Base-by-base conservation (phyloP, 495 filamentous ascomycete genomes). In the Recurvomyces mirabilis region DNA sequence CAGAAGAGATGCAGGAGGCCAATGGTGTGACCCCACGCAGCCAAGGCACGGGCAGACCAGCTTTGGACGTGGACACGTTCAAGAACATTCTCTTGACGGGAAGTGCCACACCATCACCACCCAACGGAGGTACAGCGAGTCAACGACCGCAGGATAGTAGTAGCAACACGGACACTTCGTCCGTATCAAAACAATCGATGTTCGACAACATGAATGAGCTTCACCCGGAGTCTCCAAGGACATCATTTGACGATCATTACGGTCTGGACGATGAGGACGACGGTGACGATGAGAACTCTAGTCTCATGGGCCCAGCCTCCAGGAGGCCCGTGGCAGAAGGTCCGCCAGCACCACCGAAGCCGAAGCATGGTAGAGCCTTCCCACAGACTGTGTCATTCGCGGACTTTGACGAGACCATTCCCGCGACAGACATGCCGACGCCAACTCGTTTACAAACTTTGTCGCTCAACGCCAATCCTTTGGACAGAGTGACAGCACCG, bases 161-260 rank as follows among this genome's bases (percentile, higher is more conserved):
- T 30, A 59, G 56, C 41, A 64, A 55, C 34, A 64, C 61, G 28
- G 61, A 64, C 40, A 57, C 61, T 17, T 64, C 61, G 3, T 62
- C 60, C 11, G 38, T 53, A n/a, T 65, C 62, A 3, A 35, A 55
- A 20, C 56, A 61, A 34, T 65, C 62, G 0, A 53, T 61, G 3
- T 65, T 56, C 46, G 62, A 65, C 28, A 37, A 58, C 13, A 42
- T 50, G 18, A 49, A 59, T 29, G 62, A 63, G 18, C 9, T 49
- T 5, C 53, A 57, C 35, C 24, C 30, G 4, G 62, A 65, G 40
- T 53, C 62, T 9, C 60, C 60, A 3, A 46, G 60, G 14, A 59
- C 55, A 29, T 63, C 58, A 1, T 57, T 59, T 30, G 60, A 65
- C 19, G 18, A 49, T 3, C 34, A 53, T 23, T 41, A 17, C 21